Percentiles rank a stretch among this genome's conserved stretches.
Conservation (phyloP, 2,329 filamentous ascomycete species). For the Alternaria consortialis region DNA sequence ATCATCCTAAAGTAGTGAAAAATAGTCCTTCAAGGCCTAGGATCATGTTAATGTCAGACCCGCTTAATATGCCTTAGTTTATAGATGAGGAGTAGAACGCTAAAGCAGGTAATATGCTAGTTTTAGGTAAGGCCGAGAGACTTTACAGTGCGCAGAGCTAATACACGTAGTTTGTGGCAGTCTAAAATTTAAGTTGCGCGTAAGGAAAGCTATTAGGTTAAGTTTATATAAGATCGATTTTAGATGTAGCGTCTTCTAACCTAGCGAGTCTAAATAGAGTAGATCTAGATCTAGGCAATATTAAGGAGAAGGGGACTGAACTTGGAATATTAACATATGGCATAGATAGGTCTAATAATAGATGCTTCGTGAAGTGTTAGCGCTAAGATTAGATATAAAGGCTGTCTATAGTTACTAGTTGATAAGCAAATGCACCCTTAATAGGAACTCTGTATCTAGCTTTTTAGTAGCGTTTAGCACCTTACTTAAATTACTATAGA, state of each 20-base stretch:
- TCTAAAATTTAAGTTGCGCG: slow-evolving; percentile 5
- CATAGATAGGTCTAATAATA: background rate
- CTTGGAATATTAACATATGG: background rate
- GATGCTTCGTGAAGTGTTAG: background rate
- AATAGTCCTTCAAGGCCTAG: background rate
- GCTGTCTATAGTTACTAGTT: background rate
- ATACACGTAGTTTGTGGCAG: slow-evolving; percentile 7
- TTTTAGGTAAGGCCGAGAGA: slow-evolving; percentile 4
- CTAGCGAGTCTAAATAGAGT: background rate
- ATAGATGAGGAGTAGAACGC: slow-evolving; percentile 7
- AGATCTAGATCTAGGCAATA: background rate
- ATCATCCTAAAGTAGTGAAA: background rate
- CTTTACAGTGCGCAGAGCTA: background rate
- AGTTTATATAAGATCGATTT: background rate
- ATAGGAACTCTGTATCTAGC: background rate
- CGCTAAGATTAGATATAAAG: background rate
- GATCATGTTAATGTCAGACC: background rate
- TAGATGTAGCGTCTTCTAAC: background rate
- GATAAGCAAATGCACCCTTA: background rate
- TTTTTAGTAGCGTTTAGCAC: background rate
- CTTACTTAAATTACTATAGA: background rate
- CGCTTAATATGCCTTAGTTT: slow-evolving; percentile 11
- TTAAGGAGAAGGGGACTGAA: background rate
- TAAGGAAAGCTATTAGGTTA: background rate
- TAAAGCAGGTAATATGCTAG: slow-evolving; percentile 17